Conservation (phyloP, 495 filamentous ascomycete genomes). For the Penicilliopsis zonata region DNA sequence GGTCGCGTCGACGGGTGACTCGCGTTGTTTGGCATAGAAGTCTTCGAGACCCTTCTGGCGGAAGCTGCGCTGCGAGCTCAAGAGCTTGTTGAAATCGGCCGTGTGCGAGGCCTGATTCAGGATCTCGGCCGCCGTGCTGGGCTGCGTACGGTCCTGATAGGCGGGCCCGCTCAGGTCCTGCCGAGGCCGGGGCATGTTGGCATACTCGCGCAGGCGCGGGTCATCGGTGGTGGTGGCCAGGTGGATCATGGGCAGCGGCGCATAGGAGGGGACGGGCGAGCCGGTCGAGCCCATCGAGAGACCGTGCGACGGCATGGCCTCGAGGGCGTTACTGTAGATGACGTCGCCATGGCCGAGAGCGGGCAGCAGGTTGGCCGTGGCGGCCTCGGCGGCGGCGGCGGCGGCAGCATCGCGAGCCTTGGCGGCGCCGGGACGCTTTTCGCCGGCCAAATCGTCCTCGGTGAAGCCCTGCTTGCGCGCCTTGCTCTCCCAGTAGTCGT, state of each 20-base stretch:
- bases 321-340: slow-evolving; percentile 69
- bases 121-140: slow-evolving; percentile 71
- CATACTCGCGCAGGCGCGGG: slow-evolving; percentile 67
- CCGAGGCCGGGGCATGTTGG: slow-evolving; percentile 68
- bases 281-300: slow-evolving; percentile 57
- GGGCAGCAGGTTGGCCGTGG: slow-evolving; percentile 37
- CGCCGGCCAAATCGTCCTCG: slow-evolving; percentile 89
- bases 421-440: slow-evolving; percentile 87
- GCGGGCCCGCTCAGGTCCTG: slow-evolving; percentile 83
- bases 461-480: slow-evolving; percentile 97
- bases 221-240: slow-evolving; percentile 66
- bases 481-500: slow-evolving; percentile 98
- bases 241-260: slow-evolving; percentile 77
- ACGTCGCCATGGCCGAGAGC: slow-evolving; percentile 54
- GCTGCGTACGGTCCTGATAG: slow-evolving; percentile 77
- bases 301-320: slow-evolving; percentile 54
- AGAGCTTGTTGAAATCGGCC: slow-evolving; percentile 76
- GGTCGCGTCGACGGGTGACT: slow-evolving; percentile 49
- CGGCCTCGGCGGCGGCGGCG: slow-evolving; percentile 34
- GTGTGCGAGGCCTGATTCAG: slow-evolving; percentile 79
- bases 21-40: slow-evolving; percentile 67
- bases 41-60: slow-evolving; percentile 65
- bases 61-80: slow-evolving; percentile 62
- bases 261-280: slow-evolving; percentile 47
- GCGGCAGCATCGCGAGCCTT: slow-evolving; percentile 77